Conservation (phyloP, 768 basidiomycete species). For the Mycena leptocephala region DNA sequence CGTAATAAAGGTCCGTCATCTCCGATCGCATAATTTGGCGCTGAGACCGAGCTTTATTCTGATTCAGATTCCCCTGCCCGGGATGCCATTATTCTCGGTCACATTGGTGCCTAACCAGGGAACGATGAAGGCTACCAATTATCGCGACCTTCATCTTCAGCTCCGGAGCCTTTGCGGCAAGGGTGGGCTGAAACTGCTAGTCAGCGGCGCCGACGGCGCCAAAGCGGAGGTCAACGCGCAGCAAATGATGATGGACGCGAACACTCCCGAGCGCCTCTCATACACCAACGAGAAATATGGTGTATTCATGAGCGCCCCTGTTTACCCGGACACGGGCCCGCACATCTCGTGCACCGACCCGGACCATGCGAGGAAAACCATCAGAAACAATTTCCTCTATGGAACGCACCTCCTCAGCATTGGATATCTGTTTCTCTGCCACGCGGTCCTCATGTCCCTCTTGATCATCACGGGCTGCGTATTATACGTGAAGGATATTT, state of each 20-base stretch:
- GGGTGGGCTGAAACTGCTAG: neutral
- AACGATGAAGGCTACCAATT: no score
- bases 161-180: neutral
- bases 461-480: neutral
- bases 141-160: neutral
- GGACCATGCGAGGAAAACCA: neutral
- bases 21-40: no score
- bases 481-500: constrained; percentile 8
- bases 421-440: neutral
- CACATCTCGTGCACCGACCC: neutral
- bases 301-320: neutral
- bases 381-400: neutral
- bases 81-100: constrained; percentile 7
- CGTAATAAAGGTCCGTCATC: neutral
- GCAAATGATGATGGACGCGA: neutral
- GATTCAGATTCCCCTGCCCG: constrained; percentile 13
- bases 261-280: no score
- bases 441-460: neutral
- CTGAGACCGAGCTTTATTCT: no score
- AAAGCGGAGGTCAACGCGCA: constrained; percentile 14
- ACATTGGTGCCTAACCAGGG: constrained; percentile 16
- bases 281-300: neutral
- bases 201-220: constrained; percentile 5
- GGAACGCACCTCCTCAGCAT: neutral
- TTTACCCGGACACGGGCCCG: neutral